Evolutionary conservation across 169 alveolate species (phyloP), one percentile per base, ranked within the genome.

Genomic region (Theileria equi): DNA sequence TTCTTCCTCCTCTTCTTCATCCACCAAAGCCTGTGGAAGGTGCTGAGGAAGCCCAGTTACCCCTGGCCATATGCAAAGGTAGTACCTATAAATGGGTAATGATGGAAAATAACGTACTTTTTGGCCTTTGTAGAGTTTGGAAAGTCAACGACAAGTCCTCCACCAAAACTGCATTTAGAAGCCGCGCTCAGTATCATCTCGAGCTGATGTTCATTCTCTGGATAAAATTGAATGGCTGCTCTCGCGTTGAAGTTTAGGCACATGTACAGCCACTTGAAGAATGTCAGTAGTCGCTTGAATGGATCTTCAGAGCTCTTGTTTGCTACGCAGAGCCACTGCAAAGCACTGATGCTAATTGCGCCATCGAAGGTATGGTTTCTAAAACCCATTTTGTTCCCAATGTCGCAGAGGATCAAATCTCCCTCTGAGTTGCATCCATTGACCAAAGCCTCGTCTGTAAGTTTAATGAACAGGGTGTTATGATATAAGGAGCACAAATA

Each of bases 81-180:
- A 95, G 65, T 94, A 85, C 47, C 92, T 85, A 41, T 7, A 34
- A 29, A 35, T 16, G 25, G 29, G 35, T 6, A 3, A 17, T 4
- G 3, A 2, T 0, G 29, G 13, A 13, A 38, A 16, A 29, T 11
- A 17, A 54, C 65, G 28, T 25, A 92, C 91, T 96, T 96, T 82
- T 96, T 96, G 5, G 98, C 97, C 89, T 94, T 96, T 16, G 97
- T 81, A 38, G 98, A 93, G 73, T 96, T 91, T 3, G 99, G 99
- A 63, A 88, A 95, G 73, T 96, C 99, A 19, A 96, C 97, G 29
- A 96, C 94, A 23, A 96, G 88, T 32, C 98, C 98, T 0, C 98
- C 98, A 23, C 95, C 93, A 67, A 96, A 96, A 21, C 97, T 97
- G 50, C 92, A 84, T 70, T 92, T 94, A 70, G 93, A 80, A 31